Evolutionary conservation across 2,329 filamentous ascomycete species (phyloP).

Genomic region (Biscogniauxia mediterranea): DNA sequence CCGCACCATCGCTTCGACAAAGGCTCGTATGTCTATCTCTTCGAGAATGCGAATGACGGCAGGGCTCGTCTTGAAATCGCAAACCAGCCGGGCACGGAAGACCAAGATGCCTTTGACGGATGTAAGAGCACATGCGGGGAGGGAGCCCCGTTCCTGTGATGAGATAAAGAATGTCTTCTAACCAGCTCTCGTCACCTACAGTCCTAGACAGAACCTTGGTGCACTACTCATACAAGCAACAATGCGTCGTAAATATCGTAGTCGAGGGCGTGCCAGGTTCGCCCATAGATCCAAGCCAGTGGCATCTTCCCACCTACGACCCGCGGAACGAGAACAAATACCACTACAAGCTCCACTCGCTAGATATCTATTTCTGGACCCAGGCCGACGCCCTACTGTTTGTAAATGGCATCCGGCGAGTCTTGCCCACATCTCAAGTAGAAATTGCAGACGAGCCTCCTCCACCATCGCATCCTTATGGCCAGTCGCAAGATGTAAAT

Average conservation of each 20-base stretch:
- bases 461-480: slow-evolving; percentile 39
- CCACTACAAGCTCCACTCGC: slow-evolving; percentile 71
- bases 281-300: slow-evolving; percentile 53
- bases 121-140: slow-evolving; percentile 49
- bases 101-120: slow-evolving; percentile 79
- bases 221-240: slow-evolving; percentile 71
- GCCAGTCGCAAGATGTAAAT: slow-evolving; percentile 50
- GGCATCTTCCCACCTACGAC: slow-evolving; percentile 74
- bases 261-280: slow-evolving; percentile 50
- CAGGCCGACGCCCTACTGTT: slow-evolving; percentile 69
- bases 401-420: slow-evolving; percentile 63
- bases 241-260: slow-evolving; percentile 66
- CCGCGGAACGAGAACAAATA: slow-evolving; percentile 73
- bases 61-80: slow-evolving; percentile 73
- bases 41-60: slow-evolving; percentile 67
- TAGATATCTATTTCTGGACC: slow-evolving; percentile 81
- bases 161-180: not conserved
- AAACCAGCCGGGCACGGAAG: slow-evolving; percentile 69
- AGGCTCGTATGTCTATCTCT: slow-evolving; percentile 76
- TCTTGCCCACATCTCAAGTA: slow-evolving; percentile 60
- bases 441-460: slow-evolving; percentile 64
- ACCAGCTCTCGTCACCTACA: slow-evolving; percentile 31
- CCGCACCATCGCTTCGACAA: slow-evolving; percentile 81
- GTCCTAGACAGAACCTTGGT: slow-evolving; percentile 65
- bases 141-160: not conserved